Evolutionary conservation across 306 rosid species (phyloP).

Genomic region (Prunus mira): DNA sequence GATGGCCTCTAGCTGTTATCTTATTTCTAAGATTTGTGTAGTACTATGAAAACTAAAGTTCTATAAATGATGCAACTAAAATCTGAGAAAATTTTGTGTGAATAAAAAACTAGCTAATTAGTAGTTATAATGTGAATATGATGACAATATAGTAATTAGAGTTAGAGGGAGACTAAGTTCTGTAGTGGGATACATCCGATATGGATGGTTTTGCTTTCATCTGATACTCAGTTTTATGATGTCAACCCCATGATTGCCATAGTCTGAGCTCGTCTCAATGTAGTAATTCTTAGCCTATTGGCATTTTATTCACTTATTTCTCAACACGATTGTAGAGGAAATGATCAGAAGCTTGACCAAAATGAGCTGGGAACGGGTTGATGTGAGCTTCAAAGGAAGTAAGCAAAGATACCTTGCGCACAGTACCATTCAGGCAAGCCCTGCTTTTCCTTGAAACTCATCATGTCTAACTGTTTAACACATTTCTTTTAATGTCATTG

Average conservation of each 20-base stretch:
- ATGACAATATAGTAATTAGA: neutral
- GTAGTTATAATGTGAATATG: neutral
- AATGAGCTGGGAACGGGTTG: conserved; percentile 83
- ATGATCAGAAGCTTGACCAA: conserved; percentile 68
- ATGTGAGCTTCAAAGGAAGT: conserved; percentile 68
- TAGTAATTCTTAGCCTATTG: neutral
- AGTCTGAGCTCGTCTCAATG: neutral
- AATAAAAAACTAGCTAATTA: neutral
- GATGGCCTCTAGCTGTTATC: neutral
- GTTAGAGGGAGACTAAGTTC: neutral
- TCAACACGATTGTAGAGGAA: conserved; percentile 47
- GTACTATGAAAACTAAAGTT: neutral
- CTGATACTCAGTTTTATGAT: neutral
- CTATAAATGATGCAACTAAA: neutral
- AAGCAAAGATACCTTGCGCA: conserved; percentile 70
- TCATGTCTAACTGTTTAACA: neutral
- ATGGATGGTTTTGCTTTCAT: neutral
- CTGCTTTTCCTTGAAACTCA: conserved; percentile 12
- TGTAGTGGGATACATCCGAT: neutral
- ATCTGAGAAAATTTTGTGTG: neutral
- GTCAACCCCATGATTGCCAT: neutral
- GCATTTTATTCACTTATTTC: conserved; percentile 12
- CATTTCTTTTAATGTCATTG: neutral
- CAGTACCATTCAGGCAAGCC: conserved; percentile 72
- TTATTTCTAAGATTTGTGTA: neutral